A percentile compares a stretch with the other conserved stretches of the same genome.
Evolutionary conservation across 2,329 filamentous ascomycete species (phyloP).

Genomic region (Exserohilum rostratum): DNA sequence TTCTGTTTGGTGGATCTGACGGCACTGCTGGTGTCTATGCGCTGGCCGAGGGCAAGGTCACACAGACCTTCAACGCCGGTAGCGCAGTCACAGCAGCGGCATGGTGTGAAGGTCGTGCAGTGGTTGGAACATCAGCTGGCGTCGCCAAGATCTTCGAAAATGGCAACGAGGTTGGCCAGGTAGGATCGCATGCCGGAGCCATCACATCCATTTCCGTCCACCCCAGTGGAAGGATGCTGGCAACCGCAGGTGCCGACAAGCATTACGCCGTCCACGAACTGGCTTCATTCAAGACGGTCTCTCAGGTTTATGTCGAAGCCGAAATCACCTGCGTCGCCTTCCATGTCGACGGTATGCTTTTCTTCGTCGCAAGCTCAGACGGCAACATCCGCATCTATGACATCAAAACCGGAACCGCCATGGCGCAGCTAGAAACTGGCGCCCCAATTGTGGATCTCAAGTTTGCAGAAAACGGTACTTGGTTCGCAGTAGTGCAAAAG

Average conservation of each 20-base stretch:
- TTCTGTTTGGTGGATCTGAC: slow-evolving; percentile 75
- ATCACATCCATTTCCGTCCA: slow-evolving; percentile 80
- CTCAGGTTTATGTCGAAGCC: slow-evolving; percentile 79
- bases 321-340: slow-evolving; percentile 80
- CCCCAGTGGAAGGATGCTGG: slow-evolving; percentile 80
- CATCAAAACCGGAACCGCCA: slow-evolving; percentile 76
- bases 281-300: slow-evolving; percentile 68
- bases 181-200: slow-evolving; percentile 82
- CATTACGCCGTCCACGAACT: slow-evolving; percentile 91
- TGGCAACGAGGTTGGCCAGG: slow-evolving; percentile 70
- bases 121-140: slow-evolving; percentile 77
- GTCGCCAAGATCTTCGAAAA: slow-evolving; percentile 79
- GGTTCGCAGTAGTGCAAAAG: slow-evolving; percentile 84
- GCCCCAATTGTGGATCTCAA: slow-evolving; percentile 75
- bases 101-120: slow-evolving; percentile 71
- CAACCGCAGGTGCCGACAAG: slow-evolving; percentile 89
- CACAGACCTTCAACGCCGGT: slow-evolving; percentile 68
- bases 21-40: slow-evolving; percentile 80
- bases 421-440: slow-evolving; percentile 71
- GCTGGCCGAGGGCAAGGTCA: slow-evolving; percentile 74
- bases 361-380: slow-evolving; percentile 79
- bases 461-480: slow-evolving; percentile 97
- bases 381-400: slow-evolving; percentile 90
- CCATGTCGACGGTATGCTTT: slow-evolving; percentile 94
- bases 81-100: slow-evolving; percentile 70